A percentile compares a stretch with the other conserved stretches of the same genome.
Conservation (phyloP, 768 basidiomycete species). For the Chalciporus pseudorubinellus region DNA sequence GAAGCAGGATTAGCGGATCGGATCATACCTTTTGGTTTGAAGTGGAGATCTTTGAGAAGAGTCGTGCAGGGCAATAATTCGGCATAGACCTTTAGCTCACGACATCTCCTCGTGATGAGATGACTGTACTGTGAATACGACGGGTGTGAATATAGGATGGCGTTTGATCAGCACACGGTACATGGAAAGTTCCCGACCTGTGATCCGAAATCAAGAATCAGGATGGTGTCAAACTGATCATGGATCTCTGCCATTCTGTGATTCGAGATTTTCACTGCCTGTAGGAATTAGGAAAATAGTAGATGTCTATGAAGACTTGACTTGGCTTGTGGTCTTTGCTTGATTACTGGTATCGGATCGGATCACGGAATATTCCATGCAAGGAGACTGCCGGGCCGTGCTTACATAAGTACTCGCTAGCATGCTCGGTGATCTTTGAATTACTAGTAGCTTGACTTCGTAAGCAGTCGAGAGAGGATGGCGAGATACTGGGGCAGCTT, state of each 20-base stretch:
- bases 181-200: slow-evolving; percentile 55
- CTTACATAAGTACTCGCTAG: too few species aligned
- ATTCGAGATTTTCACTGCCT: background rate
- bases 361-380: too few species aligned
- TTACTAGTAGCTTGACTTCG: too few species aligned
- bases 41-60: slow-evolving; percentile 79
- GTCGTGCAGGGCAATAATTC: slow-evolving; percentile 97
- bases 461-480: too few species aligned
- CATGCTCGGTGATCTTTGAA: too few species aligned
- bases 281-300: background rate
- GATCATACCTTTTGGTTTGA: slow-evolving; percentile 88
- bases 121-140: slow-evolving; percentile 76
- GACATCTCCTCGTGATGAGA: slow-evolving; percentile 94
- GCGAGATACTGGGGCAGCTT: too few species aligned
- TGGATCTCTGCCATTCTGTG: slow-evolving; percentile 81
- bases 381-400: too few species aligned
- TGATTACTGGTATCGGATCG: too few species aligned
- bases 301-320: background rate
- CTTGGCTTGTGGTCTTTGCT: too few species aligned
- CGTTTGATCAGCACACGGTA: slow-evolving; percentile 11
- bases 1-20: background rate
- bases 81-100: slow-evolving; percentile 95
- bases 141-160: slow-evolving; percentile 3
- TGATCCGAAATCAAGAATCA: slow-evolving; percentile 96
- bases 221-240: slow-evolving; percentile 92